Base-by-base conservation (phyloP, 208 protist genomes). In the Leishmania martiniquensis region DNA sequence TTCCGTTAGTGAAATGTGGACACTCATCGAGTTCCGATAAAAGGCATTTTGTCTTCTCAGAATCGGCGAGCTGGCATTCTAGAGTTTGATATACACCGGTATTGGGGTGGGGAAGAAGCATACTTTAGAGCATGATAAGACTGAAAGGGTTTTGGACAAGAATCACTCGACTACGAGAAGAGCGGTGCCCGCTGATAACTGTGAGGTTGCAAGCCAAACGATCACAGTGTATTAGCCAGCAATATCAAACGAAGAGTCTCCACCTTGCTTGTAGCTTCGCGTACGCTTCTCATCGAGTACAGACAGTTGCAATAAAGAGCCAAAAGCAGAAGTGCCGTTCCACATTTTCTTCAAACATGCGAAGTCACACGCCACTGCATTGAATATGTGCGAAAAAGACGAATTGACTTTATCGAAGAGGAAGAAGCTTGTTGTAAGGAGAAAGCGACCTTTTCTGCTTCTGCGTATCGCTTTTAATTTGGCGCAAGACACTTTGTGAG, bases 401-500 rank as follows among this genome's bases (percentile, higher is more conserved):
- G 15, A 47, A 34, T 34, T 17, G 15, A 15, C 39, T 0, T 68
- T 55, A 78, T 22, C 45, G 57, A 29, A 78, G 57, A 10, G 79
- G 81, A 29, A 80, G 29, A 37, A 42, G 74, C 45, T 77, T 80
- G 10, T 25, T 44, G 68, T n/a, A 69, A 52, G 71, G 49, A 22
- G 72, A 59, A 25, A 47, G 29, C 3, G 54, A 10, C 62, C 49
- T 12, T 59, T 39, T 60, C 4, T 67, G 32, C 6, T 71, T 39
- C 12, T 22, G 72, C 2, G 66, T 81, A 6, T 86, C 76, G 13
- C 73, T 57, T 37, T 85, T 85, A 51, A 91, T 60, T 45, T 91
- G 81, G 10, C 72, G 72, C 72, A 69, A 74, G 1, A 89, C 63
- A 5, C 34, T 55, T 72, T 77, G 76, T 68, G 83, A 62, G 20